Evolutionary conservation across 116 monocot genomes (phyloP).

Genomic region (Zostera marina): DNA sequence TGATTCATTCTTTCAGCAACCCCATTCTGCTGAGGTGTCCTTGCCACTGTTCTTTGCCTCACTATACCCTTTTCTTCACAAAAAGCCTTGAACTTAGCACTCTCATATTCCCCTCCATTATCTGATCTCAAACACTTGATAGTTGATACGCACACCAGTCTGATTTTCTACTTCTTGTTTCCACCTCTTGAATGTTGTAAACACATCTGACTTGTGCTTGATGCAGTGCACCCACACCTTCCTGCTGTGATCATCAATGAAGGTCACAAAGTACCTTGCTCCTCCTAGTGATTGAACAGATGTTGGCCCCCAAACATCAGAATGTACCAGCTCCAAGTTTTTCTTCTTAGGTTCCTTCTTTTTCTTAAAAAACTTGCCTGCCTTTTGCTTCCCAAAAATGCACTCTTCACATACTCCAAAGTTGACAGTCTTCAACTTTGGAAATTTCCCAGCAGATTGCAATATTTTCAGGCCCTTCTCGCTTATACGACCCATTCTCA

Average conservation of each 20-base stretch:
- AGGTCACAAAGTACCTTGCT: background rate
- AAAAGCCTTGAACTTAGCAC: background rate
- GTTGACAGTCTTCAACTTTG: background rate
- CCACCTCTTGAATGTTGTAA: background rate
- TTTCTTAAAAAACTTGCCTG: too few relatives aligned
- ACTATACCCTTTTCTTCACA: background rate
- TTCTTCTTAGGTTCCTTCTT: too few relatives aligned
- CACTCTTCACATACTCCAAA: too few relatives aligned
- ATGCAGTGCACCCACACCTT: background rate
- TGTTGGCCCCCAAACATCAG: background rate
- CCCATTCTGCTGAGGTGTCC: slow-evolving; percentile 2
- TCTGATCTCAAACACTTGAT: background rate
- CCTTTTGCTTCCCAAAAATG: too few relatives aligned
- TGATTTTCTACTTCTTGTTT: background rate
- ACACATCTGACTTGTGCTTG: background rate
- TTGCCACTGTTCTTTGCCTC: background rate
- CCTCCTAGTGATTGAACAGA: background rate
- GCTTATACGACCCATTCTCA: background rate
- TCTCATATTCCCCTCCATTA: background rate
- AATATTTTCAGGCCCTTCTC: background rate
- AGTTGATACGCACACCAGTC: background rate
- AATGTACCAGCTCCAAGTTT: too few relatives aligned
- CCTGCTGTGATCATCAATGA: background rate
- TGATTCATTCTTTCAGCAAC: slow-evolving; percentile 9
- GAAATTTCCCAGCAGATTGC: background rate